Evolutionary conservation across 768 basidiomycete genomes (phyloP), one percentile per base, ranked within the genome.

Genomic region (Jaapia argillacea): DNA sequence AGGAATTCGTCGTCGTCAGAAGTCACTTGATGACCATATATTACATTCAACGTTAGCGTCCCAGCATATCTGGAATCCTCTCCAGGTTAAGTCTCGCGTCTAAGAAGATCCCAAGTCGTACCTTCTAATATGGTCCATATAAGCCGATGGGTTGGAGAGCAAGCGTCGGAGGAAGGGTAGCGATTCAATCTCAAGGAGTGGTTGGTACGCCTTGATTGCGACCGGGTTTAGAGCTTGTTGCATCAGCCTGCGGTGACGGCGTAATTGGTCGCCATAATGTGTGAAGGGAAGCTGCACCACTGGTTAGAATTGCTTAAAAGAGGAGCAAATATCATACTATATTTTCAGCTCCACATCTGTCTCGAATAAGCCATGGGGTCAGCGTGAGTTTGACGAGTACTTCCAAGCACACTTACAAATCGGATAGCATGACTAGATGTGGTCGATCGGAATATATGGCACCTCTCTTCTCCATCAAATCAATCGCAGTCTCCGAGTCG

Each of bases 191-290:
- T 55, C 51, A 16, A 40, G 5, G 7, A 55, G 45, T 18, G 54
- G 39, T 13, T 27, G 36, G 3, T 47, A 23, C 10, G 52, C 45
- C 27, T 54, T 45, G 31, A 49, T 58, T 12, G 56, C 53, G 13
- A 56, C 55, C 0, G 62, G 37, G 21, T 12, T 38, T 7, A 38
- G 37, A 7, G 82, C 81, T 41, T 72, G 71, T 55, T 78, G 76
- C 61, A 85, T 73, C 35, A 85, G 71, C 50, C 62, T 72, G 51
- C 84, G 75, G 57, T 84, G 81, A 20, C 80, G 74, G 45, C 74
- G 76, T 36, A 68, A 69, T 53, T 69, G 67, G 47, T 81, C 78
- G 25, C 75, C 75, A 53, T 85, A 82, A 14, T 69, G 67, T 4
- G 78, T 79, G 57, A 85, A 83, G 2, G 79, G 79, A 43, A 78